A percentile compares a stretch with the other conserved stretches of the same genome.
phyloP scores from a whole-genome alignment of 768 basidiomycete genomes.

The Hypholoma fasciculare region DNA sequence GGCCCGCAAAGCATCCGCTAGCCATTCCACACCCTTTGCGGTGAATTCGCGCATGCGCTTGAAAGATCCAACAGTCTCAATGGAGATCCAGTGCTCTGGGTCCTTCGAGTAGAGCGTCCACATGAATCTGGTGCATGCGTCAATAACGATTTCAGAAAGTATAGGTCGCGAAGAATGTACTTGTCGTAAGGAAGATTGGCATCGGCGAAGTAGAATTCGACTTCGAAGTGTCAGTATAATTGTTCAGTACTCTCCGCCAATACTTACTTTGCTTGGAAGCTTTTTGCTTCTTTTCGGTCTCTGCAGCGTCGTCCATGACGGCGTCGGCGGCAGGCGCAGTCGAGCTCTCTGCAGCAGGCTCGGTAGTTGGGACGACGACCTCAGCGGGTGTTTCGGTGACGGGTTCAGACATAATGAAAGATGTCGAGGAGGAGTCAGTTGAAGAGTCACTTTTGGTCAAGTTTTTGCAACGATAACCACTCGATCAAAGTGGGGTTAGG shows the following conservation, averaged over 20 bases:
- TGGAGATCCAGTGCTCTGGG: slow-evolving; percentile 86
- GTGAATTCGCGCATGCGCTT: slow-evolving; percentile 87
- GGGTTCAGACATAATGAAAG: slow-evolving; percentile 26
- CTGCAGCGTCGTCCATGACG: slow-evolving; percentile 26
- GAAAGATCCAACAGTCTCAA: slow-evolving; percentile 87
- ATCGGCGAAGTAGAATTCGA: slow-evolving; percentile 96
- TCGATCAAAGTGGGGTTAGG: slow-evolving; percentile 2
- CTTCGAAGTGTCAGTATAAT: slow-evolving; percentile 37
- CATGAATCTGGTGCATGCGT: slow-evolving; percentile 69
- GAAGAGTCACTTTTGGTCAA: slow-evolving; percentile 1
- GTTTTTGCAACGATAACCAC: slow-evolving; percentile 15
- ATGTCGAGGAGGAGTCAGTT: not conserved
- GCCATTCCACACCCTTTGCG: slow-evolving; percentile 61
- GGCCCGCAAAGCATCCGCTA: slow-evolving; percentile 65
- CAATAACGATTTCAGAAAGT: not conserved
- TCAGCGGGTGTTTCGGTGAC: slow-evolving; percentile 21
- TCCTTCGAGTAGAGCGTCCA: slow-evolving; percentile 86
- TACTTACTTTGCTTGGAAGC: slow-evolving; percentile 57
- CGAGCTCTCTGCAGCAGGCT: slow-evolving; percentile 10
- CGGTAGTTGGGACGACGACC: slow-evolving; percentile 1
- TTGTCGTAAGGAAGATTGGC: slow-evolving; percentile 94
- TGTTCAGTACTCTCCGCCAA: not conserved
- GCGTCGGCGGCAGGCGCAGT: slow-evolving; percentile 10
- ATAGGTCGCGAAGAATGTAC: slow-evolving; percentile 33
- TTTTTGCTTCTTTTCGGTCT: slow-evolving; percentile 42